These are phyloP conservation scores for Abelmoschus esculentus DNA, from an alignment of 345 rosid genomes.

Conservation along the genomic window DNA sequence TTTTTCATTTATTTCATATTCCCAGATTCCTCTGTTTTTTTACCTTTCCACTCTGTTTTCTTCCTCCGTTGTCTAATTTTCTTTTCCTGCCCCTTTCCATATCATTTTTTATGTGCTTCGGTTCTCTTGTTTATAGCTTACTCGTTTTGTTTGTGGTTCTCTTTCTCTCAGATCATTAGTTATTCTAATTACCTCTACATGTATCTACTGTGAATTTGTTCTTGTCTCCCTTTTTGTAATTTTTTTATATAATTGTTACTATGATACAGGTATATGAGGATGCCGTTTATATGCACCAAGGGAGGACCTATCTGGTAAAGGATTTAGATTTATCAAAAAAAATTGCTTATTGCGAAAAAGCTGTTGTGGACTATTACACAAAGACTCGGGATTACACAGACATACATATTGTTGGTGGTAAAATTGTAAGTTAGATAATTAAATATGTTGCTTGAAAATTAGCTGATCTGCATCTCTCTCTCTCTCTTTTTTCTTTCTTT, in stretches of 20 bases:
- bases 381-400: constrained; percentile 74
- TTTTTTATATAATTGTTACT: constrained; percentile 2
- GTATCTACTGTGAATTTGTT: background rate
- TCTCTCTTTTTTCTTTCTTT: background rate
- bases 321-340: constrained; percentile 49
- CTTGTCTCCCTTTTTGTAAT: background rate
- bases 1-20: background rate
- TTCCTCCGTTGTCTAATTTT: background rate
- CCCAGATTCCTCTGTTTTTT: background rate
- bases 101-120: background rate
- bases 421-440: constrained; percentile 42
- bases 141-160: background rate
- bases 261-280: constrained; percentile 64
- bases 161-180: background rate
- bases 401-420: constrained; percentile 68
- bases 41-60: background rate
- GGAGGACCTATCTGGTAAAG: constrained; percentile 74
- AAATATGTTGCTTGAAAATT: background rate
- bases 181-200: background rate
- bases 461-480: background rate
- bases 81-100: background rate
- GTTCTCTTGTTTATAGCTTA: background rate
- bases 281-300: constrained; percentile 86
- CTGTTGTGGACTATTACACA: constrained; percentile 66
- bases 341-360: constrained; percentile 61